These are phyloP conservation scores for Aspergillus baeticus DNA, from an alignment of 495 filamentous ascomycete genomes.

Conservation along the genomic window DNA sequence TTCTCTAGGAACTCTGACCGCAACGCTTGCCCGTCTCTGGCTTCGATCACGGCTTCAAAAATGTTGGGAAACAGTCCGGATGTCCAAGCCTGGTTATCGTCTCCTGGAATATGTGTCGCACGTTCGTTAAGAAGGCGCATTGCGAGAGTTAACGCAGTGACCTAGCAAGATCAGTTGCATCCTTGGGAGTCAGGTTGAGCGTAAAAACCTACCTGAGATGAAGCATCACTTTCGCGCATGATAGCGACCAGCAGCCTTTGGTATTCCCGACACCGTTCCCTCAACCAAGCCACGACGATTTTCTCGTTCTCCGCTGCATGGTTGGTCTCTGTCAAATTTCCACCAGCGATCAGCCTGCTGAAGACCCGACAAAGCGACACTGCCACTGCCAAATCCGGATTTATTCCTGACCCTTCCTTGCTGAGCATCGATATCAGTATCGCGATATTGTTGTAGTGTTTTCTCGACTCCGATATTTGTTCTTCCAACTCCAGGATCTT, in stretches of 20 bases:
- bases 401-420: conserved; percentile 40
- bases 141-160: conserved; percentile 67
- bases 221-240: conserved; percentile 50
- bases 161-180: conserved; percentile 32
- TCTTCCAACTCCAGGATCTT: conserved; percentile 69
- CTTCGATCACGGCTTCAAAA: conserved; percentile 60
- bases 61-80: conserved; percentile 60
- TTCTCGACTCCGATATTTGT: conserved; percentile 77
- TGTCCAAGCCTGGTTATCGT: conserved; percentile 64
- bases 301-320: conserved; percentile 68
- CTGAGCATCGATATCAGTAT: conserved; percentile 63
- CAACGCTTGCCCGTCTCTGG: conserved; percentile 51
- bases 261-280: conserved; percentile 69
- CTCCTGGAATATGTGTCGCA: conserved; percentile 56
- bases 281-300: conserved; percentile 76
- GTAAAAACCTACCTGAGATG: conserved; percentile 35
- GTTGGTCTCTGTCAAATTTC: conserved; percentile 62
- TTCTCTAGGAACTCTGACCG: conserved; percentile 72
- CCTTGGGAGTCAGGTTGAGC: background rate
- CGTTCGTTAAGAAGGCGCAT: conserved; percentile 85
- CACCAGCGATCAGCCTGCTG: conserved; percentile 73
- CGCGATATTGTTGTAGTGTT: conserved; percentile 91
- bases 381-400: conserved; percentile 58
- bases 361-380: conserved; percentile 90
- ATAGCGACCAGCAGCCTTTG: conserved; percentile 53